Evolutionary conservation across 169 alveolate species (phyloP).

Genomic region (Plasmodium vinckei): DNA sequence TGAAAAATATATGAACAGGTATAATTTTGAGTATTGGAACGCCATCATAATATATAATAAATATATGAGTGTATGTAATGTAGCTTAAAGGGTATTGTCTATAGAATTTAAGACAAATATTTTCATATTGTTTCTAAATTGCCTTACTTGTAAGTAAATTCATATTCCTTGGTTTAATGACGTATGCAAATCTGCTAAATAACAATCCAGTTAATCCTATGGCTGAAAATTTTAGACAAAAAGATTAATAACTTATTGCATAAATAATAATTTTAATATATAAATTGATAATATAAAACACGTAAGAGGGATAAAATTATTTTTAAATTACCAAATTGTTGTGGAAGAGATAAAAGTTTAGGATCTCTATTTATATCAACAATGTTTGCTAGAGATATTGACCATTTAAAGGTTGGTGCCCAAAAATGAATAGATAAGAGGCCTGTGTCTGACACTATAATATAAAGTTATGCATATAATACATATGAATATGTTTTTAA

Average conservation of each 20-base stretch:
- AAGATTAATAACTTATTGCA: not conserved
- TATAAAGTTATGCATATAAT: not conserved
- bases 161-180: conserved; percentile 46
- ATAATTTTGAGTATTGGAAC: not conserved
- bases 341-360: conserved; percentile 90
- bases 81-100: not conserved
- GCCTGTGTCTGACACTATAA: conserved; percentile 86
- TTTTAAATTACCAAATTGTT: conserved; percentile 87
- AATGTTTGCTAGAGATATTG: conserved; percentile 92
- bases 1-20: not conserved
- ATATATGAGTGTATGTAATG: not conserved
- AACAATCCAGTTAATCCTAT: conserved; percentile 58
- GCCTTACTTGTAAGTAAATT: conserved; percentile 54
- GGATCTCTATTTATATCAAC: conserved; percentile 91
- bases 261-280: not conserved
- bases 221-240: conserved; percentile 10
- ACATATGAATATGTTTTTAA: not conserved
- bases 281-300: conserved; percentile 1
- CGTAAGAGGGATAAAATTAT: not conserved
- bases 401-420: conserved; percentile 96
- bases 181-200: conserved; percentile 55
- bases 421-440: conserved; percentile 95
- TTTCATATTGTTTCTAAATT: too few relatives aligned
- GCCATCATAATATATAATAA: not conserved
- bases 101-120: too few relatives aligned